These are phyloP conservation scores for Protomyces inouyei DNA, from an alignment of 1,139 yeast species.

Conservation along the genomic window DNA sequence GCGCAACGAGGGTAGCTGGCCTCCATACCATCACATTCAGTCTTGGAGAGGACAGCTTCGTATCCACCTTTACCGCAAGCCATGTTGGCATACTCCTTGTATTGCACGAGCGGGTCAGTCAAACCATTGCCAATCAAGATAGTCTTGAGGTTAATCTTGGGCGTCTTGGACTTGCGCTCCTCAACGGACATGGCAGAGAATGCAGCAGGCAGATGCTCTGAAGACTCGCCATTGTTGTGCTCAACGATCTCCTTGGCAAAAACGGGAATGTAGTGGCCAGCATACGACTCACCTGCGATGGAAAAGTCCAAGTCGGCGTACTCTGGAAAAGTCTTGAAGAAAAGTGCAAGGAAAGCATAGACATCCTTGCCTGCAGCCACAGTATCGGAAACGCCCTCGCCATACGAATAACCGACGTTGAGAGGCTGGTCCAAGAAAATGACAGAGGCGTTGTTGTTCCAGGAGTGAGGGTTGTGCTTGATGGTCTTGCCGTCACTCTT, in stretches of 20 bases:
- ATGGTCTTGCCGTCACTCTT: constrained; percentile 62
- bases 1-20: constrained; percentile 74
- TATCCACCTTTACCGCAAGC: constrained; percentile 53
- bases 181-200: constrained; percentile 13
- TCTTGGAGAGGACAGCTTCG: constrained; percentile 75
- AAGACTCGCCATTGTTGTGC: constrained; percentile 43
- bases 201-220: constrained; percentile 19
- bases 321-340: constrained; percentile 87
- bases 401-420: constrained; percentile 86
- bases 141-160: constrained; percentile 77
- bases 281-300: constrained; percentile 98
- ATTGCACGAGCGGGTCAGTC: constrained; percentile 87
- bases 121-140: constrained; percentile 94
- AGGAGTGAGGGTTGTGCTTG: constrained; percentile 63
- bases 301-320: constrained; percentile 71
- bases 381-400: constrained; percentile 59
- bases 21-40: constrained; percentile 73
- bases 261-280: constrained; percentile 94
- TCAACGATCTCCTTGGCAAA: constrained; percentile 82
- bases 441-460: constrained; percentile 87
- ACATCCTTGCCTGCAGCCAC: constrained; percentile 91
- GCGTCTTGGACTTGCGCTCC: constrained; percentile 43
- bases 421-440: constrained; percentile 94
- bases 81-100: constrained; percentile 89
- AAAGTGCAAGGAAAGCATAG: constrained; percentile 81